Percentiles rank a stretch among this genome's conserved stretches.
Conservation (phyloP, 2,329 filamentous ascomycete species). For the Diplodia corticola region DNA sequence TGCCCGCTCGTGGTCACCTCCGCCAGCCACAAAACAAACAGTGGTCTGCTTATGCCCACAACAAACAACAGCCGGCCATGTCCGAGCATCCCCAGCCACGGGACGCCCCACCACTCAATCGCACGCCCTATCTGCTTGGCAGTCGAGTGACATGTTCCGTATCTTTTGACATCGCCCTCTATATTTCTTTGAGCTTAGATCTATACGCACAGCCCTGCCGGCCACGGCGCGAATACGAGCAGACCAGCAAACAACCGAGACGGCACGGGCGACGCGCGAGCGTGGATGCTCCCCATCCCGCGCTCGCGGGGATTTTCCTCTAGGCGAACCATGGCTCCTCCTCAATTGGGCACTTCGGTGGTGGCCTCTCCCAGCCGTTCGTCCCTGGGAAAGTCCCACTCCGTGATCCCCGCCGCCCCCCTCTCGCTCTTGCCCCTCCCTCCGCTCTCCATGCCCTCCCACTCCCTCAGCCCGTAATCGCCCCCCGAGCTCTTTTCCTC, state of each 20-base stretch:
- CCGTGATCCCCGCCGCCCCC: slow-evolving; percentile 29
- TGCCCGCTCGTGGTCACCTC: background rate
- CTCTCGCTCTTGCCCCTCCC: slow-evolving; percentile 54
- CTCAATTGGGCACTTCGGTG: slow-evolving; percentile 4
- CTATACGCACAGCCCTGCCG: background rate
- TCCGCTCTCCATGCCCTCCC: slow-evolving; percentile 51
- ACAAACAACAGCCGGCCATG: background rate
- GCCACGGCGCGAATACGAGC: background rate
- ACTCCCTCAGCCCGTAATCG: slow-evolving; percentile 46
- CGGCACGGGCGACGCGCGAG: background rate
- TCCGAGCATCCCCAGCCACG: slow-evolving; percentile 7
- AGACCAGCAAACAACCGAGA: background rate
- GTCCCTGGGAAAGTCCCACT: slow-evolving; percentile 30
- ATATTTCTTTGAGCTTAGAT: background rate
- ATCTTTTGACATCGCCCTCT: background rate
- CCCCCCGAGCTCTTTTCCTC: slow-evolving; percentile 39
- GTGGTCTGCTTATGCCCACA: background rate
- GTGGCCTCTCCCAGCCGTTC: slow-evolving; percentile 5
- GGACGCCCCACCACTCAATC: background rate
- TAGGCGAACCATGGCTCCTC: background rate
- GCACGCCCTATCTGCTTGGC: slow-evolving; percentile 5
- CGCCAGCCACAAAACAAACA: background rate
- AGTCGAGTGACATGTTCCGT: background rate
- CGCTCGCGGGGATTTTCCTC: background rate
- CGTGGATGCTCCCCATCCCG: background rate